phyloP scores from a whole-genome alignment of 305 asterid species.

The Solanum hybrid region DNA sequence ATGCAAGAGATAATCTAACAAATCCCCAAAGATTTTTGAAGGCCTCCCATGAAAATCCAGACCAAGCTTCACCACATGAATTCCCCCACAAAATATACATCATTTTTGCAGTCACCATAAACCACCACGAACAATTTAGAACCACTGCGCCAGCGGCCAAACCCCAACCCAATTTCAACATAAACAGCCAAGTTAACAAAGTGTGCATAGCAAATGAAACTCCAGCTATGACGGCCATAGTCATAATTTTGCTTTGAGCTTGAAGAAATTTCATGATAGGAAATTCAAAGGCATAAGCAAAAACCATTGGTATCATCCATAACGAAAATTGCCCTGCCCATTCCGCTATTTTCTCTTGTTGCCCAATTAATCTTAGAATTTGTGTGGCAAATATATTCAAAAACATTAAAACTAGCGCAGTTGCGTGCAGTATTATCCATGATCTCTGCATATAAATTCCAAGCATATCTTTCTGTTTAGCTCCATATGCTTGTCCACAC shows the following conservation, averaged over 20 bases:
- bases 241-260: slow-evolving; percentile 30
- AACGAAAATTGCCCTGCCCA: slow-evolving; percentile 17
- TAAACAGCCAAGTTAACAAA: slow-evolving; percentile 24
- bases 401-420: slow-evolving; percentile 7
- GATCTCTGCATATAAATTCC: slow-evolving; percentile 31
- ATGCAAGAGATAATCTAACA: slow-evolving; percentile 22
- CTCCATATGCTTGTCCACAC: slow-evolving; percentile 31
- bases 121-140: slow-evolving; percentile 32
- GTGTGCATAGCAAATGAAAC: slow-evolving; percentile 14
- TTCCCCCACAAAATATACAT: slow-evolving; percentile 21
- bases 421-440: slow-evolving; percentile 18
- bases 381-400: slow-evolving; percentile 22
- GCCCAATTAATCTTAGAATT: slow-evolving; percentile 14
- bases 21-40: slow-evolving; percentile 23
- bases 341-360: slow-evolving; percentile 11
- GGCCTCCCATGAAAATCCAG: slow-evolving; percentile 23
- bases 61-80: slow-evolving; percentile 26
- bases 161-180: slow-evolving; percentile 25
- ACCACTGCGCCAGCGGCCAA: slow-evolving; percentile 23
- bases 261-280: slow-evolving; percentile 27
- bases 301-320: slow-evolving; percentile 37
- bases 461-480: slow-evolving; percentile 19
- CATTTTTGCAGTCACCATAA: slow-evolving; percentile 22
- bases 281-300: slow-evolving; percentile 21
- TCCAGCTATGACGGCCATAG: slow-evolving; percentile 30